Evolutionary conservation across 805 yeast genomes (phyloP).

Genomic region (Myxozyma kluyveri): DNA sequence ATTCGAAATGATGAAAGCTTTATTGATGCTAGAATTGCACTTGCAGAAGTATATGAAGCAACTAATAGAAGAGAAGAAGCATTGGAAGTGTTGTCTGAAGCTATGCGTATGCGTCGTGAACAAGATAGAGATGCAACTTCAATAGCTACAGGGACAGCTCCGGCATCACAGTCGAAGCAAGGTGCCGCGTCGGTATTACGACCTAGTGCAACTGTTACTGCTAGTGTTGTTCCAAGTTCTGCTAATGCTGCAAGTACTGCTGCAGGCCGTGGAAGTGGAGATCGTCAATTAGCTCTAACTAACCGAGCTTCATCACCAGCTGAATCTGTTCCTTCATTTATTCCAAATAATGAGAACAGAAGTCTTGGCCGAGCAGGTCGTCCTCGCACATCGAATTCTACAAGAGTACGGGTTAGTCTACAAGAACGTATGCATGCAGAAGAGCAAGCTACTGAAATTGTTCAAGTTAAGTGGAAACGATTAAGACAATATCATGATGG

Average conservation of each 20-base stretch:
- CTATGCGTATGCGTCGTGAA: constrained; percentile 27
- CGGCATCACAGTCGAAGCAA: no score
- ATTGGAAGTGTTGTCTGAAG: constrained; percentile 35
- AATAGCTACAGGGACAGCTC: neutral
- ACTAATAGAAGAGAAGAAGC: constrained; percentile 37
- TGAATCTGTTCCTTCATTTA: constrained; percentile 19
- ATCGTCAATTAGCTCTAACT: neutral
- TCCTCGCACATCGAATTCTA: constrained; percentile 1
- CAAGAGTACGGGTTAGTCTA: constrained; percentile 8
- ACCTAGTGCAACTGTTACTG: neutral
- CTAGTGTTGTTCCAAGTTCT: neutral
- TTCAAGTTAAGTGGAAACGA: constrained; percentile 16
- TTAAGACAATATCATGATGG: constrained; percentile 24
- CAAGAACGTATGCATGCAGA: constrained; percentile 24
- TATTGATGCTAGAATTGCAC: constrained; percentile 67
- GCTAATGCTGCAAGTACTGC: neutral
- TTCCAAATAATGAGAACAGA: constrained; percentile 19
- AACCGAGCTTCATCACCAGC: neutral
- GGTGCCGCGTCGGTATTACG: neutral
- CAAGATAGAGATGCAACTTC: constrained; percentile 20
- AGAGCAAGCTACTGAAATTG: constrained; percentile 20
- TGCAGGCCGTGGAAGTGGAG: neutral
- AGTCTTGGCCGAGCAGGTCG: constrained; percentile 1
- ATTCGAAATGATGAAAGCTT: constrained; percentile 48
- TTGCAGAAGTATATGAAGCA: constrained; percentile 74